These are phyloP conservation scores for Aspergillus viridinutans DNA, from an alignment of 2,329 filamentous ascomycete genomes.

Conservation along the genomic window DNA sequence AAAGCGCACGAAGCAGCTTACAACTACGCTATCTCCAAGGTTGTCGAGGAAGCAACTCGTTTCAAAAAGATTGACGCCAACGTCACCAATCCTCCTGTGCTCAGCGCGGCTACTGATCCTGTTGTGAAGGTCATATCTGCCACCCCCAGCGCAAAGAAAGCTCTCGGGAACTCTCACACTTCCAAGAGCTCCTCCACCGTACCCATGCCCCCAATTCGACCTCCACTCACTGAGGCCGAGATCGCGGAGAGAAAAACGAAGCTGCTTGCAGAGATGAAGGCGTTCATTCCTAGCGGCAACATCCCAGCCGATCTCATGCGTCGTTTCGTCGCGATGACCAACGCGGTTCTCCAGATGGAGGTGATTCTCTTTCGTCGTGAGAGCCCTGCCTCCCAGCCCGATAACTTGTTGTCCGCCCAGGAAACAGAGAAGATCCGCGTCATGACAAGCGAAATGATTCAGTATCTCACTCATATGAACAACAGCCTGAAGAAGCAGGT, in stretches of 20 bases:
- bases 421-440: conserved; percentile 9
- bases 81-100: conserved; percentile 3
- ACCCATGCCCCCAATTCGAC: not conserved
- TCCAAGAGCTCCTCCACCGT: not conserved
- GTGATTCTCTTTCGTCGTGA: conserved; percentile 17
- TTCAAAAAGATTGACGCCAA: conserved; percentile 11
- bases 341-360: conserved; percentile 21
- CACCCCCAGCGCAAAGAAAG: not conserved
- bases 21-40: conserved; percentile 18
- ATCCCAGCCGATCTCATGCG: conserved; percentile 8
- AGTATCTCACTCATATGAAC: conserved; percentile 13
- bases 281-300: conserved; percentile 8
- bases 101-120: not conserved
- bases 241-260: not conserved
- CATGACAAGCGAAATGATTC: conserved; percentile 11
- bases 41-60: conserved; percentile 18
- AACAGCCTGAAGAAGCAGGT: conserved; percentile 10
- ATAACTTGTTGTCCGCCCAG: conserved; percentile 6
- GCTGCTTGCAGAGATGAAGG: conserved; percentile 14
- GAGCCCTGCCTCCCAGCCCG: not conserved
- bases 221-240: not conserved
- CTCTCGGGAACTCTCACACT: not conserved
- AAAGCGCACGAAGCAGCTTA: conserved; percentile 18
- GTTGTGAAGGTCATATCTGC: not conserved
- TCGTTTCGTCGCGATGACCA: conserved; percentile 19